A percentile compares a stretch with the other conserved stretches of the same genome.
These are phyloP conservation scores for Xylariaceae sp. DNA, from an alignment of 2,329 filamentous ascomycete genomes.

Conservation along the genomic window DNA sequence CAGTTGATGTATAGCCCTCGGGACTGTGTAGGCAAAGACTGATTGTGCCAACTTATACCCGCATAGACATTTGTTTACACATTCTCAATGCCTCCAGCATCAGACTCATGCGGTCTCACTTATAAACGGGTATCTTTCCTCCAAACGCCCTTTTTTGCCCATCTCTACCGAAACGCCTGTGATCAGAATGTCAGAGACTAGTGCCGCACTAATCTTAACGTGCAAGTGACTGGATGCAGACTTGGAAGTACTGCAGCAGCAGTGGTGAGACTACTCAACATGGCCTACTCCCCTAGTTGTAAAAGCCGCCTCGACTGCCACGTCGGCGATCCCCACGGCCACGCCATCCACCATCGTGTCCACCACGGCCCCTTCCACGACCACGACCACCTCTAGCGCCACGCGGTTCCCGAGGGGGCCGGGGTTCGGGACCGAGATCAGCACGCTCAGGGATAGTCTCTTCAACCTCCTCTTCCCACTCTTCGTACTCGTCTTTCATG, in stretches of 20 bases:
- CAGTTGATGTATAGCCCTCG: too few species aligned
- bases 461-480: conserved; percentile 75
- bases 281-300: conserved; percentile 19
- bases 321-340: conserved; percentile 26
- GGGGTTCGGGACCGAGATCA: conserved; percentile 24
- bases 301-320: conserved; percentile 23
- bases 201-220: not conserved
- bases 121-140: not conserved
- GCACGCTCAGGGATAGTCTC: conserved; percentile 42
- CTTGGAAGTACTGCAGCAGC: not conserved
- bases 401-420: conserved; percentile 25
- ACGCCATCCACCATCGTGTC: conserved; percentile 25
- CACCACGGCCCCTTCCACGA: conserved; percentile 21
- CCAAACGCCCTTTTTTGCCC: not conserved
- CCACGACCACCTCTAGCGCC: conserved; percentile 18
- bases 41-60: too few species aligned
- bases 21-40: too few species aligned
- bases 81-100: too few species aligned
- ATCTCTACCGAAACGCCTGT: not conserved
- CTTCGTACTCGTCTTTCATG: conserved; percentile 71
- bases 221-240: not conserved
- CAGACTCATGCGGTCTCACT: too few species aligned
- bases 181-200: not conserved
- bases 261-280: not conserved
- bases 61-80: too few species aligned